Evolutionary conservation across 495 filamentous ascomycete species (phyloP).

Genomic region (Pyronema domesticum): DNA sequence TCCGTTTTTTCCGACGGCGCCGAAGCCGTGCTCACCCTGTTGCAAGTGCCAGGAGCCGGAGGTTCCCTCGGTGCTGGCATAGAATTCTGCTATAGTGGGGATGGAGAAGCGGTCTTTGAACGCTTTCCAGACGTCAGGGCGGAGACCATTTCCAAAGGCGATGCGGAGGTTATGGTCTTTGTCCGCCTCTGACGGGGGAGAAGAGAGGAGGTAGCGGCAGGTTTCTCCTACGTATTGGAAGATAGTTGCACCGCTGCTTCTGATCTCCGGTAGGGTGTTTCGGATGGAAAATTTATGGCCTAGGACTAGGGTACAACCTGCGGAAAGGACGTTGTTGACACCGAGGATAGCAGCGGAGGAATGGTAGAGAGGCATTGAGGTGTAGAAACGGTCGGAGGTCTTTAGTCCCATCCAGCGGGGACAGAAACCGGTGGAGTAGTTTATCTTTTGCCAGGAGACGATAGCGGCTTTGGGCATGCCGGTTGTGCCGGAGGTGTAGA

Average conservation of each 20-base stretch:
- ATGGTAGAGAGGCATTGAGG: conserved; percentile 92
- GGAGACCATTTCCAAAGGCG: conserved; percentile 84
- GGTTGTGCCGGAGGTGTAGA: conserved; percentile 79
- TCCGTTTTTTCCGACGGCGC: conserved; percentile 70
- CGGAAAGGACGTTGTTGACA: conserved; percentile 39
- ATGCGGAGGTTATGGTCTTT: conserved; percentile 55
- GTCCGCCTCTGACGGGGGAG: conserved; percentile 52
- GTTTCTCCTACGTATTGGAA: conserved; percentile 96
- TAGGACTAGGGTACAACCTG: conserved; percentile 48
- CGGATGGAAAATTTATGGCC: conserved; percentile 67
- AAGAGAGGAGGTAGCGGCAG: conserved; percentile 70
- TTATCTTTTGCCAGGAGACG: conserved; percentile 57
- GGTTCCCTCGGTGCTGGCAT: conserved; percentile 69
- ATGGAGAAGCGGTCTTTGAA: conserved; percentile 84
- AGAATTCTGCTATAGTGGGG: conserved; percentile 69
- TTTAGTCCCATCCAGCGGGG: conserved; percentile 39
- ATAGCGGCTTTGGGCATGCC: conserved; percentile 84
- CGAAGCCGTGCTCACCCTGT: conserved; percentile 54
- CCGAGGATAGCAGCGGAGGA: conserved; percentile 61
- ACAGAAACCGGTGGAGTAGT: conserved; percentile 36
- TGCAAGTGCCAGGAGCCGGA: conserved; percentile 57
- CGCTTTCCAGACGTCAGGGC: conserved; percentile 76
- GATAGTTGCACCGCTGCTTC: conserved; percentile 52
- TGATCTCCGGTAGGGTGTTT: conserved; percentile 67
- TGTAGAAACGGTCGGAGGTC: conserved; percentile 57